A percentile compares a stretch with the other conserved stretches of the same genome.
phyloP scores from a whole-genome alignment of 140 eudicot genomes.

The Stevia rebaudiana region DNA sequence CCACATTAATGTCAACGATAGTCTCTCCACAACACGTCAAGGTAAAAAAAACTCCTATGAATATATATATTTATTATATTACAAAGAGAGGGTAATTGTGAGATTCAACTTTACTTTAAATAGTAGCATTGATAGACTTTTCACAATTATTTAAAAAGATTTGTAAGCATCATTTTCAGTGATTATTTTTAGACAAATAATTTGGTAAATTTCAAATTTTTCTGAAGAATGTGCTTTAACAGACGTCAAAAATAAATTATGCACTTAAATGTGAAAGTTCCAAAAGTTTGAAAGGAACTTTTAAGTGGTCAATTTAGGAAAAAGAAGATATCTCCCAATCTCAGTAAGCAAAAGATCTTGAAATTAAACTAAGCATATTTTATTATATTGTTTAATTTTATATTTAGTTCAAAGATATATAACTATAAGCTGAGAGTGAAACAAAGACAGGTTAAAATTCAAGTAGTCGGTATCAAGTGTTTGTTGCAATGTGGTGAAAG shows the following conservation, averaged over 20 bases:
- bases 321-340: not conserved
- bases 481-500: too few relatives aligned
- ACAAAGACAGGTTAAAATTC: too few relatives aligned
- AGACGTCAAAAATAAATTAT: not conserved
- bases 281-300: constrained; percentile 5
- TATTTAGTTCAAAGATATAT: not conserved
- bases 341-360: constrained; percentile 1
- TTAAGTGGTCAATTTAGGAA: constrained; percentile 7
- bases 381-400: not conserved
- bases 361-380: not conserved
- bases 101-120: constrained; percentile 2
- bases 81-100: not conserved
- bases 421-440: too few relatives aligned
- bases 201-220: constrained; percentile 8
- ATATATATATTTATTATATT: too few relatives aligned
- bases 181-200: constrained; percentile 4
- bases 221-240: not conserved
- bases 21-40: too few relatives aligned
- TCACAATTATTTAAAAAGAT: constrained; percentile 5
- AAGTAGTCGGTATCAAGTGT: too few relatives aligned
- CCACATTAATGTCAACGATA: too few relatives aligned
- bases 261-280: not conserved
- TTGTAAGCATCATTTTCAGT: constrained; percentile 5
- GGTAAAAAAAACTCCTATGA: too few relatives aligned
- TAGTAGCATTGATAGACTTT: not conserved